Percentiles rank a stretch among this genome's conserved stretches.
Evolutionary conservation across 1,284 basidiomycete genomes (phyloP).

Genomic region (Vanrija humicola): DNA sequence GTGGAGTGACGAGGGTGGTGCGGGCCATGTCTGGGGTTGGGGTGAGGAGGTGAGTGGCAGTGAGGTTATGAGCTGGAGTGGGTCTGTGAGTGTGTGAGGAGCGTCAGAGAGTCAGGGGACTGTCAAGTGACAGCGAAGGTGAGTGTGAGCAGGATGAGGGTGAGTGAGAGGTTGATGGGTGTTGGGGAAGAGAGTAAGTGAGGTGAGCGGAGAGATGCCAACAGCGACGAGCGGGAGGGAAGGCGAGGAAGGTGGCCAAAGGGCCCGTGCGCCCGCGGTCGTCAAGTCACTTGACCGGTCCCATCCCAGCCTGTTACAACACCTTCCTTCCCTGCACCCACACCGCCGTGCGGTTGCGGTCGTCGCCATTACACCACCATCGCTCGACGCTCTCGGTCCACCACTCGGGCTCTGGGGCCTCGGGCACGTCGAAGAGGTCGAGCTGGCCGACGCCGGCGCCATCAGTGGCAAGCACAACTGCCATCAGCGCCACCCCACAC

Average conservation of each 20-base stretch:
- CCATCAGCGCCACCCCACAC: neutral
- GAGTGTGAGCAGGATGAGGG: too few relatives aligned
- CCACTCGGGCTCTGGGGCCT: conserved; percentile 34
- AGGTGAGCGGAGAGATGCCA: too few relatives aligned
- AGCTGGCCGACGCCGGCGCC: conserved; percentile 42
- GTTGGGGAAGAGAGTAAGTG: too few relatives aligned
- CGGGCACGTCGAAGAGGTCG: conserved; percentile 62
- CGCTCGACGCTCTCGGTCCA: conserved; percentile 66
- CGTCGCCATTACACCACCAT: conserved; percentile 80
- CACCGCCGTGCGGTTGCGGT: conserved; percentile 59
- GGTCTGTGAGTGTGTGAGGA: too few relatives aligned
- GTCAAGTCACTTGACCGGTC: too few relatives aligned
- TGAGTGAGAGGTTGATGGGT: too few relatives aligned
- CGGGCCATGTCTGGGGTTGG: neutral
- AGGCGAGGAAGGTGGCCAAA: too few relatives aligned
- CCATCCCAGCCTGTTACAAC: neutral
- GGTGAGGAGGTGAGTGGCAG: neutral
- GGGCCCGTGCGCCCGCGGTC: too few relatives aligned
- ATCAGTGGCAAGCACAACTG: conserved; percentile 48
- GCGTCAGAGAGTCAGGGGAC: too few relatives aligned
- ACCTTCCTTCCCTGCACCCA: conserved; percentile 65
- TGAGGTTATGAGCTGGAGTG: too few relatives aligned
- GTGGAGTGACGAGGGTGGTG: neutral
- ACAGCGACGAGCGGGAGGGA: too few relatives aligned
- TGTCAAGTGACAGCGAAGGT: too few relatives aligned